Conservation (phyloP, 768 basidiomycete genomes). For the Tricholoma terreum region DNA sequence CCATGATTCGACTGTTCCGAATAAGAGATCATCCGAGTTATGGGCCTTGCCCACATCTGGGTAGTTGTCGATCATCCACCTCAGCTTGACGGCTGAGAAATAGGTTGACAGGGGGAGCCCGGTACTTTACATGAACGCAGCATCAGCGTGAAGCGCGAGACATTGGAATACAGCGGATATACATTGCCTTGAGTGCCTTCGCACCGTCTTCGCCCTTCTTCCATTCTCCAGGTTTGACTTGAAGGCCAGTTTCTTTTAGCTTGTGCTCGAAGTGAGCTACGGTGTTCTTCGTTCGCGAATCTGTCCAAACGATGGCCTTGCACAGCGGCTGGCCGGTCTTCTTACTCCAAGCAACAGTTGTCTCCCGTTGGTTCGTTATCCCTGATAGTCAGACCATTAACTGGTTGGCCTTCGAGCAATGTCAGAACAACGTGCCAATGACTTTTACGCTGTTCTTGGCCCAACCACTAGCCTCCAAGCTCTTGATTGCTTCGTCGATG, state of each 20-base stretch:
- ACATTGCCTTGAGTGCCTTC: slow-evolving; percentile 66
- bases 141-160: background rate
- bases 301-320: slow-evolving; percentile 93
- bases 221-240: slow-evolving; percentile 61
- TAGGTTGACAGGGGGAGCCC: slow-evolving; percentile 96
- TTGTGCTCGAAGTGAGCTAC: slow-evolving; percentile 80
- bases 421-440: slow-evolving; percentile 61
- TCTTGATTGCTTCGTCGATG: slow-evolving; percentile 66
- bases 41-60: slow-evolving; percentile 75
- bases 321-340: slow-evolving; percentile 86
- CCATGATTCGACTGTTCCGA: slow-evolving; percentile 98
- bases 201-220: slow-evolving; percentile 70
- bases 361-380: slow-evolving; percentile 97
- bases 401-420: slow-evolving; percentile 13
- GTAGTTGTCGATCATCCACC: slow-evolving; percentile 94
- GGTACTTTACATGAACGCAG: slow-evolving; percentile 58
- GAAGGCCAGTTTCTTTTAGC: slow-evolving; percentile 70
- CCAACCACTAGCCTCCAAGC: slow-evolving; percentile 76
- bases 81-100: slow-evolving; percentile 94
- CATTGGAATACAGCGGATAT: slow-evolving; percentile 24
- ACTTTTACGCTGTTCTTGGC: slow-evolving; percentile 80
- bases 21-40: slow-evolving; percentile 74
- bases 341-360: slow-evolving; percentile 90
- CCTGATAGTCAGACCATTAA: slow-evolving; percentile 39
- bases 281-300: slow-evolving; percentile 83